phyloP scores from a whole-genome alignment of 1,139 yeast genomes.

The Blastobotrys proliferans region DNA sequence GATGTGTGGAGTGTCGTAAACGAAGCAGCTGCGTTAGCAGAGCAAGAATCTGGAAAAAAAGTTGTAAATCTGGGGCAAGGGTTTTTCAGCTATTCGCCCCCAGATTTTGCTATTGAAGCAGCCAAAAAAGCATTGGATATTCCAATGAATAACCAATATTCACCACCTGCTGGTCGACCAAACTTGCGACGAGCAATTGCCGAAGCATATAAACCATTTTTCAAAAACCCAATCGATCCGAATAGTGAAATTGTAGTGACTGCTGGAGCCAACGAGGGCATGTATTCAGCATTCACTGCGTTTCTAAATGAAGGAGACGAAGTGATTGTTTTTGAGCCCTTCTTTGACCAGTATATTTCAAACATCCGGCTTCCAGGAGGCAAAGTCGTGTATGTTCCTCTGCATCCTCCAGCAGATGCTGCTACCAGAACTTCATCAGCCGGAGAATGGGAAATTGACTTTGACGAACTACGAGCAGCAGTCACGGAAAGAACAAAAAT shows the following conservation, averaged over 20 bases:
- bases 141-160: conserved; percentile 82
- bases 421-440: conserved; percentile 64
- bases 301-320: conserved; percentile 86
- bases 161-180: conserved; percentile 87
- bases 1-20: conserved; percentile 95
- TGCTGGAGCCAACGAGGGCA: conserved; percentile 97
- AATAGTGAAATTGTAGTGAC: conserved; percentile 73
- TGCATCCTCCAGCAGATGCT: conserved; percentile 79
- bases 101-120: conserved; percentile 79
- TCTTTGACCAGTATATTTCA: conserved; percentile 92
- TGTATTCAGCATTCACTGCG: conserved; percentile 79
- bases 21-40: conserved; percentile 87
- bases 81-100: conserved; percentile 92
- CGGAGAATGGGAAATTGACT: conserved; percentile 82
- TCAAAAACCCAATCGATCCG: conserved; percentile 53
- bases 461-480: conserved; percentile 65
- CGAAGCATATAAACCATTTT: conserved; percentile 63
- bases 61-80: conserved; percentile 94
- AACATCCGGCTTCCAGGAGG: conserved; percentile 94
- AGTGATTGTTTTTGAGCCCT: conserved; percentile 96
- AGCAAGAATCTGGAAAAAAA: conserved; percentile 59
- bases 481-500: conserved; percentile 74
- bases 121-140: conserved; percentile 69
- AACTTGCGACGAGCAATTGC: conserved; percentile 65
- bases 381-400: conserved; percentile 75